Base-by-base conservation (phyloP, 2,329 filamentous ascomycete genomes). In the Onygenales sp. region DNA sequence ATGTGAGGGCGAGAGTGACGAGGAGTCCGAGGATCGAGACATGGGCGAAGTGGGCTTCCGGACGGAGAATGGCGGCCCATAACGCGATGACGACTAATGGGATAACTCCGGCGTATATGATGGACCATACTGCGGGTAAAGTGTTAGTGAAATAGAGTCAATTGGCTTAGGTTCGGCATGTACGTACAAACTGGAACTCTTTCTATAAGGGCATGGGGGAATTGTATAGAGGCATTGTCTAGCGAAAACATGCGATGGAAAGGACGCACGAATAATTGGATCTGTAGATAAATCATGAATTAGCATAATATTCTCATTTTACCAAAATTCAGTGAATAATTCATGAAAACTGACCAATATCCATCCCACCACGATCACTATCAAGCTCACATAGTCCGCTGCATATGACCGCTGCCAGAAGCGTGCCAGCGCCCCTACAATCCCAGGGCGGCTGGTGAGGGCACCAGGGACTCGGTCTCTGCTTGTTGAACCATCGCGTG, bases 191-290 rank as follows among this genome's bases (percentile, higher is more conserved):
- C 83, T 6, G 89, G 78, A 0, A 98, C 93, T 57, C 90, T 82
- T 70, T 98, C 91, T 49, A 86, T 72, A 53, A 86, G 77, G 21
- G 93, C 89, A 70, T 95, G 87, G 0, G 93, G 93, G 64, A 86
- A 96, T 58, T 88, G 85, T 55, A 97, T 89, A 49, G 83, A 77
- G 27, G 87, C 79, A 67, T 97, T 89, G 66, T 90, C 87, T 57
- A 97, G 80, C 58, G 83, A 87, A 73, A 98, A 97, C 82, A 96
- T 87, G 71, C 88, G 89, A 68, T 97, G 90, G 67, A 97, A 97
- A 0, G 93, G 93, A 56, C 85, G 84, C 61, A 88, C 79, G 59
- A 86, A 77, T 62, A 87, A 74, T 69, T 83, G 77, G 43, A 88
- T 77, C 79, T 88, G 33, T 39, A 14, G 45, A 43, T 33, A 53